Evolutionary conservation across 1,284 basidiomycete genomes (phyloP).

Genomic region (Cutaneotrichosporon sp.): DNA sequence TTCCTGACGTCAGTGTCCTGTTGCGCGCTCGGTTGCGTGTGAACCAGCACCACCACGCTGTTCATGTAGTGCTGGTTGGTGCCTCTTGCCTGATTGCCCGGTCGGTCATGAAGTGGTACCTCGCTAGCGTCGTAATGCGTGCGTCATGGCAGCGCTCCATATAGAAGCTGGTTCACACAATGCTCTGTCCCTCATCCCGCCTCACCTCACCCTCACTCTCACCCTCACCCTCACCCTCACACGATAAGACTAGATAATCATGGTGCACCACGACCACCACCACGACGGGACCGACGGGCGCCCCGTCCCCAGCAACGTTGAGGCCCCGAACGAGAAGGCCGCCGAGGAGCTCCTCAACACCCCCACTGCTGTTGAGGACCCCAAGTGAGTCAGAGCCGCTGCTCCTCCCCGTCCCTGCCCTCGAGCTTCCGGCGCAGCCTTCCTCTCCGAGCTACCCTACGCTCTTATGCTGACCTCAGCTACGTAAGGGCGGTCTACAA

Average conservation of each 20-base stretch:
- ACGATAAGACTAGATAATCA: neutral
- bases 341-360: slow-evolving; percentile 21
- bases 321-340: slow-evolving; percentile 19
- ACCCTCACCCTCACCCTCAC: neutral
- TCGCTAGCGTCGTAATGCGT: neutral
- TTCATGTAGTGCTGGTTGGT: too few relatives aligned
- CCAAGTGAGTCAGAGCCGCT: slow-evolving; percentile 12
- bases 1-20: too few relatives aligned
- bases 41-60: too few relatives aligned
- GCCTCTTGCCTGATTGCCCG: too few relatives aligned
- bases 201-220: neutral
- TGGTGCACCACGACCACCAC: slow-evolving; percentile 26
- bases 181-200: too few relatives aligned
- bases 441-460: neutral
- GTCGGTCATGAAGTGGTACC: too few relatives aligned
- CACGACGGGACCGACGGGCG: slow-evolving; percentile 17
- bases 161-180: too few relatives aligned
- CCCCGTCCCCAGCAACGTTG: slow-evolving; percentile 11
- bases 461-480: slow-evolving; percentile 1
- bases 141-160: neutral
- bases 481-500: slow-evolving; percentile 20
- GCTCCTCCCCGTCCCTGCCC: neutral
- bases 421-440: neutral
- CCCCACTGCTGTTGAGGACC: slow-evolving; percentile 19
- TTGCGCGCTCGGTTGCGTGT: too few relatives aligned